These are phyloP conservation scores for Pyrus communis DNA, from an alignment of 306 rosid genomes.

Conservation along the genomic window DNA sequence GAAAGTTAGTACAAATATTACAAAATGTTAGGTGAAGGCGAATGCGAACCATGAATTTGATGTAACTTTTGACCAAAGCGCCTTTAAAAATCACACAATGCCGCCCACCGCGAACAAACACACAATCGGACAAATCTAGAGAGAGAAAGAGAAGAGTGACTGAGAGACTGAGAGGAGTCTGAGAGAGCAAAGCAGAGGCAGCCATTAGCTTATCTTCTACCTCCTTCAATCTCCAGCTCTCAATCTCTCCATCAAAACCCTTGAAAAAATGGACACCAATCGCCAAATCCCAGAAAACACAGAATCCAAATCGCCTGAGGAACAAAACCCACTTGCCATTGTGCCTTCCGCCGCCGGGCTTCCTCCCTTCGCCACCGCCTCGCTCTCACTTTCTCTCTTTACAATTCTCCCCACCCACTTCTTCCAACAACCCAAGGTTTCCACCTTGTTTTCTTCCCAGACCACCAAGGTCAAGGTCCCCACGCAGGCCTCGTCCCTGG, in stretches of 20 bases:
- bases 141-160: background rate
- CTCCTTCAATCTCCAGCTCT: background rate
- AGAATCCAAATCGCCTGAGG: constrained; percentile 35
- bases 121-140: background rate
- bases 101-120: background rate
- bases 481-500: constrained; percentile 76
- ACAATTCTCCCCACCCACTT: constrained; percentile 42
- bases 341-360: constrained; percentile 11
- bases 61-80: background rate
- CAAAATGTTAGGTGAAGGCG: background rate
- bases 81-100: background rate
- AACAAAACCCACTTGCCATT: constrained; percentile 24
- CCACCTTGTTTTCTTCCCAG: constrained; percentile 33
- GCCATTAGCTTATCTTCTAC: constrained; percentile 16
- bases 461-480: constrained; percentile 60
- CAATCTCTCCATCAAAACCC: background rate
- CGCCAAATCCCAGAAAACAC: constrained; percentile 28
- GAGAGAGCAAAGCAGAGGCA: constrained; percentile 1
- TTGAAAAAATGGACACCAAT: constrained; percentile 36
- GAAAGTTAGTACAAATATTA: background rate
- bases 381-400: constrained; percentile 67
- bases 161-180: background rate
- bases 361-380: constrained; percentile 46
- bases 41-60: background rate
- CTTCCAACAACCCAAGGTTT: constrained; percentile 43